These are phyloP conservation scores for Spergularia bocconei DNA, from an alignment of 148 eudicot species.

Conservation along the genomic window DNA sequence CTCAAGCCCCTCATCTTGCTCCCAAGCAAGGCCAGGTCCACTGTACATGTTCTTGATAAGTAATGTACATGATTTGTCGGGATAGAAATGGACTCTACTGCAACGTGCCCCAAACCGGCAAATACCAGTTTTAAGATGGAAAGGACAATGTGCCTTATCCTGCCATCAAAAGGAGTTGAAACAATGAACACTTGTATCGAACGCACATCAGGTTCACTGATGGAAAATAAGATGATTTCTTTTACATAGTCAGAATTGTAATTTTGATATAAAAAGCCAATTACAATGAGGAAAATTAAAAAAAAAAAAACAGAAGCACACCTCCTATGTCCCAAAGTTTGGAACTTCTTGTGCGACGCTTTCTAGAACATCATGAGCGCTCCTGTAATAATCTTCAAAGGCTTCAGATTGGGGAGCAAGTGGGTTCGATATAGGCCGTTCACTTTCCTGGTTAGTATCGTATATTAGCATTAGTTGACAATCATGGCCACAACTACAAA, in stretches of 20 bases:
- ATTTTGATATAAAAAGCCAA: background rate
- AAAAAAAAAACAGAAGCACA: conserved; percentile 13
- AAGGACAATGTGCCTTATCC: conserved; percentile 99
- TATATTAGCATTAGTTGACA: conserved; percentile 3
- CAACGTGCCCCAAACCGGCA: conserved; percentile 90
- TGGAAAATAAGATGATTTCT: background rate
- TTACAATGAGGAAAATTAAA: background rate
- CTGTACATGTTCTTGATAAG: conserved; percentile 89
- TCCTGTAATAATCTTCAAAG: conserved; percentile 57
- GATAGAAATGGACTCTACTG: conserved; percentile 91
- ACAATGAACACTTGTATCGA: background rate
- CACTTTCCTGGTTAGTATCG: conserved; percentile 49
- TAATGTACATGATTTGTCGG: conserved; percentile 85
- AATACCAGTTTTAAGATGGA: conserved; percentile 94
- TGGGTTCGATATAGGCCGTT: conserved; percentile 91
- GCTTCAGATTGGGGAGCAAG: conserved; percentile 96
- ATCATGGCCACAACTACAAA: background rate
- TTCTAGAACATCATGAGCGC: conserved; percentile 64
- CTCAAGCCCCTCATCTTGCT: conserved; percentile 99
- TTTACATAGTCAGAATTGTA: background rate
- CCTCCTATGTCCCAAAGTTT: conserved; percentile 98
- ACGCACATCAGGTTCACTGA: background rate
- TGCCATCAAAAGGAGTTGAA: conserved; percentile 35
- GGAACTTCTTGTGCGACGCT: conserved; percentile 91
- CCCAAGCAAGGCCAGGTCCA: conserved; percentile 95